A percentile compares a stretch with the other conserved stretches of the same genome.
Conservation (phyloP, 1,284 basidiomycete genomes). For the Ganoderma leucocontextum region DNA sequence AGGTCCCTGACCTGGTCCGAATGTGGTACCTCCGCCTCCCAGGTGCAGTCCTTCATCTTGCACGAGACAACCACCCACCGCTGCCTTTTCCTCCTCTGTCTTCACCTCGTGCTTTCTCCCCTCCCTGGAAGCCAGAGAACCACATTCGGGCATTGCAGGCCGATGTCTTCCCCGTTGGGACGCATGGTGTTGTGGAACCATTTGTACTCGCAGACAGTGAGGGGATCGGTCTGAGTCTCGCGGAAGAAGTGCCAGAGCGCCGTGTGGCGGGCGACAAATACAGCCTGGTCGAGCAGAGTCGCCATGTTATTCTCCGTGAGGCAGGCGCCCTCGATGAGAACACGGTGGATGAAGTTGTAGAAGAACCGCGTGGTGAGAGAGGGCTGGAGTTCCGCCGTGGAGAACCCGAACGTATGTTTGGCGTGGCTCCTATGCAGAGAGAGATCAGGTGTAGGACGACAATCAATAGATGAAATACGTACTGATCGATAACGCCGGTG, state of each 20-base stretch:
- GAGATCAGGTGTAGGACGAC: no score
- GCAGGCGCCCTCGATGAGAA: neutral
- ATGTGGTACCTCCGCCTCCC: neutral
- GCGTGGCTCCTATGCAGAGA: neutral
- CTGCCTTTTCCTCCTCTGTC: neutral
- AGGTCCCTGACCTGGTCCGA: neutral
- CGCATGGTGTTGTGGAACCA: neutral
- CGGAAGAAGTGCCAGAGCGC: neutral
- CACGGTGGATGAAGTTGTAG: neutral
- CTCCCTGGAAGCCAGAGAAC: neutral
- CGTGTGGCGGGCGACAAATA: neutral
- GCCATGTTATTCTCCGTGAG: neutral
- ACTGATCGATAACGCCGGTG: neutral
- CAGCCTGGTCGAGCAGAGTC: neutral
- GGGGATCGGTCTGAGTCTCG: neutral
- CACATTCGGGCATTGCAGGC: neutral
- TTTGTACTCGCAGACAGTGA: neutral
- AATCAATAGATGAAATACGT: neutral
- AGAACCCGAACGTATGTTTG: neutral
- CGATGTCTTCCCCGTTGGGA: neutral
- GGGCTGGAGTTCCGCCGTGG: neutral
- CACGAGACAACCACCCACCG: neutral
- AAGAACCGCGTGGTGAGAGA: neutral
- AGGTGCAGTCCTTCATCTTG: neutral
- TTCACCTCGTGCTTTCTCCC: no score